Percentiles rank a stretch among this genome's conserved stretches.
phyloP scores from a whole-genome alignment of 2,329 filamentous ascomycete genomes.

The Cladosporium sp. region DNA sequence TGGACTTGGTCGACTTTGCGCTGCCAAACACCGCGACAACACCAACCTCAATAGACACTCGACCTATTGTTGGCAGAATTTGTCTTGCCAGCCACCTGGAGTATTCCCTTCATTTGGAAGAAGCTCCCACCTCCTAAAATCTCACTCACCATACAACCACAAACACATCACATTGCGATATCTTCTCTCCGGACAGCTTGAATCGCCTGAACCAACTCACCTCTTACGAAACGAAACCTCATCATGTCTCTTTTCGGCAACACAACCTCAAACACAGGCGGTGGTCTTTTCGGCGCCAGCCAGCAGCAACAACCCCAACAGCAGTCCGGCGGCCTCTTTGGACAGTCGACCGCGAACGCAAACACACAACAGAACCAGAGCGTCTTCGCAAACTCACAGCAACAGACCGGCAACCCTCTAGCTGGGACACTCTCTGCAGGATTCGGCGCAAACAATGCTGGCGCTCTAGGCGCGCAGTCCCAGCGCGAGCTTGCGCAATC shows the following conservation, averaged over 20 bases:
- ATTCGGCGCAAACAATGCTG: constrained; percentile 29
- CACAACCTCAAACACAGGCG: constrained; percentile 27
- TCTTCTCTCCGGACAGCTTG: constrained; percentile 3
- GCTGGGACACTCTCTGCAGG: constrained; percentile 28
- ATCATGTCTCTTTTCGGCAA: constrained; percentile 40
- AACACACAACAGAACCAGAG: constrained; percentile 25
- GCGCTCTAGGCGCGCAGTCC: constrained; percentile 25
- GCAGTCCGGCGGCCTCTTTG: constrained; percentile 11
- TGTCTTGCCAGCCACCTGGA: not conserved
- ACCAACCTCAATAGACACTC: constrained; percentile 9
- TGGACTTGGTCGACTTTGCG: constrained; percentile 10
- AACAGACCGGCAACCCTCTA: constrained; percentile 22
- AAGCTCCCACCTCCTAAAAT: not conserved
- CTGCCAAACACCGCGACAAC: constrained; percentile 10
- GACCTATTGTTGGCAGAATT: not conserved
- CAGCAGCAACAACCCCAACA: constrained; percentile 21
- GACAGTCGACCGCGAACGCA: constrained; percentile 7
- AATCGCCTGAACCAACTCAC: constrained; percentile 20
- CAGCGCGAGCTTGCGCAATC: constrained; percentile 30
- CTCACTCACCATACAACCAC: not conserved
- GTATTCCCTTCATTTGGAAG: too few species aligned
- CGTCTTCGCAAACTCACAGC: constrained; percentile 17
- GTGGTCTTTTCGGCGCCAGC: constrained; percentile 14
- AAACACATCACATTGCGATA: not conserved
- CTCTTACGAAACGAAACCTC: not conserved